These are phyloP conservation scores for Ensete glaucum DNA, from an alignment of 176 grass and related monocot genomes.

Conservation along the genomic window DNA sequence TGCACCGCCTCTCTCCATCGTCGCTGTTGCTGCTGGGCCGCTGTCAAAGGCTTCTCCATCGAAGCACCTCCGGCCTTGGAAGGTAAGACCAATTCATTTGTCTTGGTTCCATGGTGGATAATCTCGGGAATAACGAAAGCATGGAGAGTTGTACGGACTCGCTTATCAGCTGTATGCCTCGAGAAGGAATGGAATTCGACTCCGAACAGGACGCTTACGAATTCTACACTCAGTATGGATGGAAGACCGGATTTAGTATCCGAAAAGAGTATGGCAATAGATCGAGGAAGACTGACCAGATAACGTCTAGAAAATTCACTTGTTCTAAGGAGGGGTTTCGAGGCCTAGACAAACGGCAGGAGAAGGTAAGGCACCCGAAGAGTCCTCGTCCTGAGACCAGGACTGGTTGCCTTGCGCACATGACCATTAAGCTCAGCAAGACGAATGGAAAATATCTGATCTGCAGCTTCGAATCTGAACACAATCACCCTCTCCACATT, in stretches of 20 bases:
- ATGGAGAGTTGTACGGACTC: not conserved
- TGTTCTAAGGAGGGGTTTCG: slow-evolving; percentile 43
- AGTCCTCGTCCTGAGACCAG: slow-evolving; percentile 31
- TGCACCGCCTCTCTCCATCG: not conserved
- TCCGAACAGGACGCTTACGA: slow-evolving; percentile 47
- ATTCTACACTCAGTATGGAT: slow-evolving; percentile 49
- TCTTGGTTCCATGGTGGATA: not conserved
- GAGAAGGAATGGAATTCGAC: slow-evolving; percentile 41
- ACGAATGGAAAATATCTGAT: slow-evolving; percentile 29
- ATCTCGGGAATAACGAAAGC: not conserved
- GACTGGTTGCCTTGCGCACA: slow-evolving; percentile 49
- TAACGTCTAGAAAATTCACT: slow-evolving; percentile 49
- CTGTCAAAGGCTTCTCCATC: too few species aligned
- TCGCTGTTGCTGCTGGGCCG: too few species aligned
- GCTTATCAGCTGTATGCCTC: not conserved
- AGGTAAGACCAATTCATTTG: not conserved
- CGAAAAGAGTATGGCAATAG: slow-evolving; percentile 43
- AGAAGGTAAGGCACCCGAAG: slow-evolving; percentile 15
- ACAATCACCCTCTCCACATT: slow-evolving; percentile 41
- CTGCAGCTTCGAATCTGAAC: slow-evolving; percentile 36
- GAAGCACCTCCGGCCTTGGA: not conserved
- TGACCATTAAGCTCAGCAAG: slow-evolving; percentile 39
- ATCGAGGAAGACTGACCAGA: slow-evolving; percentile 42
- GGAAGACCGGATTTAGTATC: slow-evolving; percentile 47
- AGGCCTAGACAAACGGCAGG: slow-evolving; percentile 22